Evolutionary conservation across 768 basidiomycete species (phyloP), one percentile per base, ranked within the genome.

Genomic region (Udeniomyces megalosporus): DNA sequence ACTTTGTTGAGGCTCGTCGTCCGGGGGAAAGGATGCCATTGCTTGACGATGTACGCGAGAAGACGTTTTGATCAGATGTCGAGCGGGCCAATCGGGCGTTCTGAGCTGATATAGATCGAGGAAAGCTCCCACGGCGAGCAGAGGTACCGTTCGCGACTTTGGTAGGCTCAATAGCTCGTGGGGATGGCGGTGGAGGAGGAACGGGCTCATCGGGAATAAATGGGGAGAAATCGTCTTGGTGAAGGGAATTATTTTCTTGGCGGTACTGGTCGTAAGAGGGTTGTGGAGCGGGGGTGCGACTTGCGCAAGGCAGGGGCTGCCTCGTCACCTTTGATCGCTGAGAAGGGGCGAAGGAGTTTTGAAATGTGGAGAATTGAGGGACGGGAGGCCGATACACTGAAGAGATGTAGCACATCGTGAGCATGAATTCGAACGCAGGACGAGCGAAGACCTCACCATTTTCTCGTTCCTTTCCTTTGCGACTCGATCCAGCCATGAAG

Each of bases 291-390:
- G 47, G 26, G 26, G 31, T 26, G 45, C 22, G 57, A 20, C 26
- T 34, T 31, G 31, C 34, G 58, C n/a, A 14, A 31, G 32, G 58
- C n/a, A 29, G 38, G 20, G 58, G 51, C 31, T 52, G 24, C 17
- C n/a, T n/a, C n/a, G n/a, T n/a, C n/a, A n/a, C n/a, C n/a, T n/a
- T n/a, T n/a, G n/a, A n/a, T n/a, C n/a, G n/a, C n/a, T n/a, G n/a
- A n/a, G 58, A 29, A 24, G 47, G 26, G 22, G 48, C 50, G 35
- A 60, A 60, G 7, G 58, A 50, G 24, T 60, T 60, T n/a, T 60
- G 32, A n/a, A 60, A 46, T 10, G 20, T 29, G 15, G 48, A 32
- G 48, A 60, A 60, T 22, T 60, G 50, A 15, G 58, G 58, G 4
- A 52, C 48, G 1, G 58, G 58, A 0, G 58, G 58, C 14, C 28